Percentiles rank a stretch among this genome's conserved stretches.
Evolutionary conservation across 257 asterid species (phyloP).

Genomic region (Nicotiana knightiana): DNA sequence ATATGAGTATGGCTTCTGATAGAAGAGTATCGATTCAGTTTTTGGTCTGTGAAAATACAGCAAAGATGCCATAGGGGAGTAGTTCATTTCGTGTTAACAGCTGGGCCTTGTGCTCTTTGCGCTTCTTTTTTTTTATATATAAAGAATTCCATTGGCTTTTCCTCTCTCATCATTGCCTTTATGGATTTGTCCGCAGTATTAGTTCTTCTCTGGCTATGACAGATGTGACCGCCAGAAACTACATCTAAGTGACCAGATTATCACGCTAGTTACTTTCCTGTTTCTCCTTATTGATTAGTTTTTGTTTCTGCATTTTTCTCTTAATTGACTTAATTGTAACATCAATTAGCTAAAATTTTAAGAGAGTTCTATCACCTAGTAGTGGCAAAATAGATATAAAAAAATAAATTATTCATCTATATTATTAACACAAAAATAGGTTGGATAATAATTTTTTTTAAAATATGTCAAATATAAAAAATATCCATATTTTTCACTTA

Average conservation of each 20-base stretch:
- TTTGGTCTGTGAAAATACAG: conserved; percentile 5
- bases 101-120: conserved; percentile 7
- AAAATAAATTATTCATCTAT: too few relatives aligned
- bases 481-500: too few relatives aligned
- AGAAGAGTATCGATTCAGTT: conserved; percentile 1
- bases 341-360: too few relatives aligned
- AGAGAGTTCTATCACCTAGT: too few relatives aligned
- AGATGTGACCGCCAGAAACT: conserved; percentile 9
- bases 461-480: too few relatives aligned
- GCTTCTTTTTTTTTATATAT: not conserved
- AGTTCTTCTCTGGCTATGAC: conserved; percentile 3
- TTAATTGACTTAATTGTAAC: not conserved
- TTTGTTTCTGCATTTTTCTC: not conserved
- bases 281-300: not conserved
- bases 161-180: conserved; percentile 10
- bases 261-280: not conserved
- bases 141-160: not conserved
- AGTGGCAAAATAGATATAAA: too few relatives aligned
- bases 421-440: too few relatives aligned
- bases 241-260: not conserved
- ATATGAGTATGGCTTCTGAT: conserved; percentile 13
- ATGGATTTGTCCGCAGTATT: conserved; percentile 8
- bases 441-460: too few relatives aligned
- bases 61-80: conserved; percentile 8
- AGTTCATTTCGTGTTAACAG: conserved; percentile 20